Conservation (phyloP, 306 rosid genomes). For the Ammopiptanthus mongolicus region DNA sequence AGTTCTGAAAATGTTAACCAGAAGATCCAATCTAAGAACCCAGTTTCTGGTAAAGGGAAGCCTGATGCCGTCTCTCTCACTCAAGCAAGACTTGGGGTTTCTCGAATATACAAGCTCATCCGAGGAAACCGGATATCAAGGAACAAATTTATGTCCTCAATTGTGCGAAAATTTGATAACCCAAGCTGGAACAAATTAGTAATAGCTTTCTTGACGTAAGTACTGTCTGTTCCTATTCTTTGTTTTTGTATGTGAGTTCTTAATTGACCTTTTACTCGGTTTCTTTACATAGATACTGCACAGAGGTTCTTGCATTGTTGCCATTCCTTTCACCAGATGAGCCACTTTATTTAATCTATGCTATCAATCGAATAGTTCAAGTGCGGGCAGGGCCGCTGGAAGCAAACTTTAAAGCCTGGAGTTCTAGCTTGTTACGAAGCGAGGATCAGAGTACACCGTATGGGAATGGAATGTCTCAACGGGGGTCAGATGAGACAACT, state of each 20-base stretch:
- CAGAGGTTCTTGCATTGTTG: conserved; percentile 84
- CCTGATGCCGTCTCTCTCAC: conserved; percentile 57
- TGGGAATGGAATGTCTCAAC: conserved; percentile 57
- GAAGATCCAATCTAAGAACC: conserved; percentile 44
- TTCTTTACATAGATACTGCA: conserved; percentile 69
- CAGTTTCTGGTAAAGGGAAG: conserved; percentile 57
- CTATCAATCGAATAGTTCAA: conserved; percentile 91
- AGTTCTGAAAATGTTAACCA: conserved; percentile 44
- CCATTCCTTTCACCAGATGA: conserved; percentile 86
- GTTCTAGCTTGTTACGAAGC: conserved; percentile 52
- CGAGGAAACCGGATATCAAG: conserved; percentile 84
- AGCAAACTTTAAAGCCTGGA: conserved; percentile 81
- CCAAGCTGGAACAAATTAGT: conserved; percentile 65
- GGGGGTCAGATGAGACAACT: conserved; percentile 22
- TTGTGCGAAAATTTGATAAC: conserved; percentile 82
- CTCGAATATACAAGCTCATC: conserved; percentile 97
- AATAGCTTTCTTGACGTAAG: conserved; percentile 82
- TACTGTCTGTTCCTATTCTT: conserved; percentile 17
- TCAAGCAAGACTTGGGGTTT: conserved; percentile 93
- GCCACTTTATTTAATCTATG: conserved; percentile 82
- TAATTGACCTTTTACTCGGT: conserved; percentile 15
- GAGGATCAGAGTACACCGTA: conserved; percentile 33
- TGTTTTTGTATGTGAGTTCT: conserved; percentile 11
- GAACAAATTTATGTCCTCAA: conserved; percentile 93
- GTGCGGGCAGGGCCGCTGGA: conserved; percentile 84